Evolutionary conservation across 768 basidiomycete species (phyloP), one percentile per base, ranked within the genome.

Genomic region (Boletus pseudopeckii): DNA sequence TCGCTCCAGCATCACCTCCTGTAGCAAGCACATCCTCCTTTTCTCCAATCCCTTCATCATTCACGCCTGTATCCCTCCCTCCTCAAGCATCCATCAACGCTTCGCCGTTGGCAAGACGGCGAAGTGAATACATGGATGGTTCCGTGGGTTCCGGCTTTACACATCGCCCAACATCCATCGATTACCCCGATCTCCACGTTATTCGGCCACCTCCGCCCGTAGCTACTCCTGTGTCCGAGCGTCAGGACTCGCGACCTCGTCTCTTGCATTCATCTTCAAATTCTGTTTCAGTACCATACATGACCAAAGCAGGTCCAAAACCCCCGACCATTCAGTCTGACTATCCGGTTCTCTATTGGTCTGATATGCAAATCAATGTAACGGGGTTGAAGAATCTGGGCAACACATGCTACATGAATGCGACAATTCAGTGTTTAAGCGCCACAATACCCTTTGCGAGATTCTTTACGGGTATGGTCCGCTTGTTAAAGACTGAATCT

Each of bases 331-430:
- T 90, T 57, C 71, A 72, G 28, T 85, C 82, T n/a, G 84, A 87
- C 43, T 94, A 90, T 65, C 88, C 90, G 5, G 85, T 92, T 20
- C 77, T 77, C 6, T 95, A 89, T 69, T 98, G 94, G 94, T 71
- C 78, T 14, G 90, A 94, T 66, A 75, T 83, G 38, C 81, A 86
- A 56, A 84, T 94, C 50, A 88, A 86, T 22, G 84, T 84, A 18
- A 84, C 86, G 0, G 96, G 96, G 4, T 70, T 99, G 66, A 95
- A 95, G 80, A 99, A 99, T 68, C 66, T 98, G 55, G 87, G 90
- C 17, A 98, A 98, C 69, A 99, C 97, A 8, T 99, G 97, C 70
- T 99, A 98, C 67, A 98, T 98, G 93, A 98, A 98, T 69, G 91
- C 97, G 30, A 94, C 93, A 7, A 83, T 99, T 15, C 97, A 99